Conservation (phyloP, 2,329 filamentous ascomycete genomes). For the Trichoderma koningii region DNA sequence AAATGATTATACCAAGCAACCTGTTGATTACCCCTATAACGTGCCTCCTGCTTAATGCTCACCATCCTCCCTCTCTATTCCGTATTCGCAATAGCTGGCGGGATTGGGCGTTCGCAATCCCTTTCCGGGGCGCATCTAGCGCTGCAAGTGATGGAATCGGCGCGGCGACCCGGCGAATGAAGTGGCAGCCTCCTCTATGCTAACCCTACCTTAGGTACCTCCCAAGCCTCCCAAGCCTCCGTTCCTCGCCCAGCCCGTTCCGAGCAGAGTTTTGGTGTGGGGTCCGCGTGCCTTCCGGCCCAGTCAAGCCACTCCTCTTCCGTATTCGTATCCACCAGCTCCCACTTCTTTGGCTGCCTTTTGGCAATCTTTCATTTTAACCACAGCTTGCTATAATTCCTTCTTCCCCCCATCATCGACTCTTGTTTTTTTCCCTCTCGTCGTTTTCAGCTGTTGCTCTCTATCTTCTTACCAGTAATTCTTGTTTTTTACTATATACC, state of each 20-base stretch:
- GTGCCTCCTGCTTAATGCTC: too few species aligned
- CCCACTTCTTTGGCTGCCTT: slow-evolving; percentile 18
- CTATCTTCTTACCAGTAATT: slow-evolving; percentile 13
- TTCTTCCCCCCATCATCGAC: slow-evolving; percentile 10
- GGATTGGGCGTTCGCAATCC: neutral
- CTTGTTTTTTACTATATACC: slow-evolving; percentile 10
- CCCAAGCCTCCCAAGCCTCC: too few species aligned
- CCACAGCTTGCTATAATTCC: slow-evolving; percentile 21
- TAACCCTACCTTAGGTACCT: neutral
- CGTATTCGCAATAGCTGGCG: slow-evolving; percentile 14
- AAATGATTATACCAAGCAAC: too few species aligned
- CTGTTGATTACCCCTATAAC: neutral
- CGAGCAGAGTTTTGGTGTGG: slow-evolving; percentile 8
- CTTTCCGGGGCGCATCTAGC: neutral
- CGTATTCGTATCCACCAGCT: slow-evolving; percentile 25
- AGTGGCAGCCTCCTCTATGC: neutral
- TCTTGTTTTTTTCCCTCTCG: slow-evolving; percentile 11
- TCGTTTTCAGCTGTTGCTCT: slow-evolving; percentile 11
- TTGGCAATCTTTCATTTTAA: slow-evolving; percentile 15
- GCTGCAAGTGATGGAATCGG: slow-evolving; percentile 11
- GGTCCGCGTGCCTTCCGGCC: neutral
- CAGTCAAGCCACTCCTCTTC: neutral
- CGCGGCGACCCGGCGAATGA: neutral
- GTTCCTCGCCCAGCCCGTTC: neutral
- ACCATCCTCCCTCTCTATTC: neutral